Conservation (phyloP, 163 green algal genomes). For the Trebouxiophyceae sp. region DNA sequence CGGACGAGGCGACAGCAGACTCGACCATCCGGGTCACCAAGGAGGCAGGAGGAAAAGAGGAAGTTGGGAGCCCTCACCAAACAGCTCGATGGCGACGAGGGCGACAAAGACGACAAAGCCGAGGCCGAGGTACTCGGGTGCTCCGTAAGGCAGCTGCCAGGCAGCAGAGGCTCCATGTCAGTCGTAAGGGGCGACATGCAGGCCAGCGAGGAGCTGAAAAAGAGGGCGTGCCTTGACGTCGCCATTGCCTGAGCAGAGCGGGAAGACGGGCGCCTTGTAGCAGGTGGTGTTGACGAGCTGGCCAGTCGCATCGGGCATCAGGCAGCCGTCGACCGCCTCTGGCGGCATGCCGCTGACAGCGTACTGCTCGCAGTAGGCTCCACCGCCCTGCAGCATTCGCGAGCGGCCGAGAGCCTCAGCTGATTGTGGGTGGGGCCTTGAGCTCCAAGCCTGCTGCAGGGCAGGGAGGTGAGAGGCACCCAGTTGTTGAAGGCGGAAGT, state of each 20-base stretch:
- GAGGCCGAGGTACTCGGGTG: constrained; percentile 58
- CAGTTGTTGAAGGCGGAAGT: not conserved
- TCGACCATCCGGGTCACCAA: too few relatives aligned
- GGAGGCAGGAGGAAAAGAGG: too few relatives aligned
- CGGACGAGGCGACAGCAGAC: too few relatives aligned
- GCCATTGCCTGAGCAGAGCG: not conserved
- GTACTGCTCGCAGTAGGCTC: constrained; percentile 61
- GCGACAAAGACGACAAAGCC: constrained; percentile 55
- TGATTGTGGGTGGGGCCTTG: too few relatives aligned
- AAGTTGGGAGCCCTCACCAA: too few relatives aligned
- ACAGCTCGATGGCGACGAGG: constrained; percentile 53
- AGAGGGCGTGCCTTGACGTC: too few relatives aligned
- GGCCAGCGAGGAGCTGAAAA: too few relatives aligned
- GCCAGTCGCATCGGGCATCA: constrained; percentile 5
- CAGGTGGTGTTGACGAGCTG: constrained; percentile 6
- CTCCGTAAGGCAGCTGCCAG: constrained; percentile 64
- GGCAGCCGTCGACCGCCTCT: not conserved
- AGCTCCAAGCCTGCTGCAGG: too few relatives aligned
- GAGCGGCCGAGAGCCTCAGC: too few relatives aligned
- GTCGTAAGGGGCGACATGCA: constrained; percentile 5
- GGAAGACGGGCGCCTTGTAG: not conserved
- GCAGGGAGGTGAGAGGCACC: too few relatives aligned
- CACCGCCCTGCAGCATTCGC: constrained; percentile 47
- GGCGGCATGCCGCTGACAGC: constrained; percentile 18
- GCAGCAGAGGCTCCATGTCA: constrained; percentile 56